Evolutionary conservation across 2,329 filamentous ascomycete species (phyloP).

Genomic region (Diplocarpon mali): DNA sequence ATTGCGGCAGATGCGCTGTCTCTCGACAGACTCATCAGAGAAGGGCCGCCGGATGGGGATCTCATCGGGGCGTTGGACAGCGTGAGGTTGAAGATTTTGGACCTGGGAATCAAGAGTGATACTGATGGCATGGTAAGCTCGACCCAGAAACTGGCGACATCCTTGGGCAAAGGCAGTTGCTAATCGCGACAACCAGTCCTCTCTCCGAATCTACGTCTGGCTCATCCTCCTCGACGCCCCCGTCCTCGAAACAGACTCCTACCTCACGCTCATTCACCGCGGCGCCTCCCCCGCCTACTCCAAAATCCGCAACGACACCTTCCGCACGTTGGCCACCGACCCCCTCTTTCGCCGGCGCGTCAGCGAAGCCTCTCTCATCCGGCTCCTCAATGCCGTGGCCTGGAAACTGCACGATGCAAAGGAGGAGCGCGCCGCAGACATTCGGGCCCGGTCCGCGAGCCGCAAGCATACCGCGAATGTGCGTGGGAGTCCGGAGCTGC

Average conservation of each 20-base stretch:
- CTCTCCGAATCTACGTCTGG: constrained; percentile 91
- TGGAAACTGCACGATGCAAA: constrained; percentile 84
- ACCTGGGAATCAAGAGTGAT: constrained; percentile 66
- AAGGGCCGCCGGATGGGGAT: constrained; percentile 67
- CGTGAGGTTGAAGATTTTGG: constrained; percentile 60
- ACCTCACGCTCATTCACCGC: constrained; percentile 82
- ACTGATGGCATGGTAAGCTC: constrained; percentile 63
- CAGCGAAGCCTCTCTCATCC: constrained; percentile 88
- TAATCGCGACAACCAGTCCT: constrained; percentile 48
- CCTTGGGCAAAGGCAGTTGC: too few relatives aligned
- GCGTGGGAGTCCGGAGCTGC: constrained; percentile 24
- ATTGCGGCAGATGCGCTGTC: constrained; percentile 44
- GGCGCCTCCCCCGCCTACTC: constrained; percentile 89
- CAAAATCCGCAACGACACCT: constrained; percentile 98
- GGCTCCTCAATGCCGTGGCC: constrained; percentile 85
- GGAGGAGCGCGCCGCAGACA: constrained; percentile 27
- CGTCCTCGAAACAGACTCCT: constrained; percentile 74
- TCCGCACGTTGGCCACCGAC: constrained; percentile 90
- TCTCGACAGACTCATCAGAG: constrained; percentile 67
- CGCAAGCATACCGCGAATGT: constrained; percentile 16
- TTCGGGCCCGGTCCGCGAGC: constrained; percentile 6
- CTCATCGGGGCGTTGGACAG: constrained; percentile 56
- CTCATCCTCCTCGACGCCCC: constrained; percentile 83
- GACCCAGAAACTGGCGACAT: too few relatives aligned
- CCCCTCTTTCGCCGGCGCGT: constrained; percentile 94